Conservation (phyloP, 768 basidiomycete species). For the Artomyces pyxidatus region DNA sequence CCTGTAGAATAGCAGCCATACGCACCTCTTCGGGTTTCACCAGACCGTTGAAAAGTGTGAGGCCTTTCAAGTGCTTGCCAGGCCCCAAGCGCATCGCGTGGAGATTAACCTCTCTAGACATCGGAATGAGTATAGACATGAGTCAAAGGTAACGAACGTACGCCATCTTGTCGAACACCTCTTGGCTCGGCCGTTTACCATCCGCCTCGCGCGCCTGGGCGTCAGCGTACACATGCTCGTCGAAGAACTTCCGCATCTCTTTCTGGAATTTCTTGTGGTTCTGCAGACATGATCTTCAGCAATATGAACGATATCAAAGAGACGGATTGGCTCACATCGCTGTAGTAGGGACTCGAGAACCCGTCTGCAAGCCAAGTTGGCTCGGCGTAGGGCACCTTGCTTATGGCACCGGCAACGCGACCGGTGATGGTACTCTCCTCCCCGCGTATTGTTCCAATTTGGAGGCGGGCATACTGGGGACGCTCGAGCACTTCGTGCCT, state of each 20-base stretch:
- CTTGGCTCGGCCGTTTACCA: constrained; percentile 78
- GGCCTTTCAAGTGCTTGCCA: constrained; percentile 77
- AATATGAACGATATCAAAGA: neutral
- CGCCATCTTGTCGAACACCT: constrained; percentile 81
- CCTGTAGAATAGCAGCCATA: neutral
- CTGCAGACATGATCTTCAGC: constrained; percentile 32
- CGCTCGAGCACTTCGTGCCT: constrained; percentile 73
- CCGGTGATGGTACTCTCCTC: constrained; percentile 46
- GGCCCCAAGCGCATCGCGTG: constrained; percentile 96
- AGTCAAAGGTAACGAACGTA: constrained; percentile 21
- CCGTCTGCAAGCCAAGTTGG: constrained; percentile 72
- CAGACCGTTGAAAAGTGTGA: constrained; percentile 62
- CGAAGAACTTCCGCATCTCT: constrained; percentile 56
- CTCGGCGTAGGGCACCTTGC: constrained; percentile 81
- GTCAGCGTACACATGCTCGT: constrained; percentile 50
- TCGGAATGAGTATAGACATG: neutral
- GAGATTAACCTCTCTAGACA: constrained; percentile 52
- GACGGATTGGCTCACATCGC: constrained; percentile 47
- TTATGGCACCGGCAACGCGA: constrained; percentile 48
- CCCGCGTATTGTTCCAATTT: constrained; percentile 66
- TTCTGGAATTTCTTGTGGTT: constrained; percentile 55
- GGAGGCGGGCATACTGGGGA: constrained; percentile 65
- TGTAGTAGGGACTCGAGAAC: constrained; percentile 73
- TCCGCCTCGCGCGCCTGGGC: constrained; percentile 65
- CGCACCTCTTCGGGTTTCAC: constrained; percentile 64